phyloP scores from a whole-genome alignment of 1,139 yeast species.

The Groenewaldozyma auringiensis region DNA sequence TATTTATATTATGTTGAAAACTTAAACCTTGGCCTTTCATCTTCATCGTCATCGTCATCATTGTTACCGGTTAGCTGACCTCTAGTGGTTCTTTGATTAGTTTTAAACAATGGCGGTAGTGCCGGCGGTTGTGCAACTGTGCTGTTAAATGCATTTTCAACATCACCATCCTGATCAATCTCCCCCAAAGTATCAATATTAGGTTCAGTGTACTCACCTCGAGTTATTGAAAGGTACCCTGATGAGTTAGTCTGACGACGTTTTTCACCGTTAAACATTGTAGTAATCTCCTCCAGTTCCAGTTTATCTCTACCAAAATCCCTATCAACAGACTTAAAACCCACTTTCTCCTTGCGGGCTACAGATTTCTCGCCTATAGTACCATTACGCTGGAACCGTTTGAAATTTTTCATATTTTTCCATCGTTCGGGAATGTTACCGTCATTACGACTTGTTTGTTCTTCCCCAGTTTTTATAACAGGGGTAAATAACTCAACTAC shows the following conservation, averaged over 20 bases:
- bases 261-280: background rate
- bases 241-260: background rate
- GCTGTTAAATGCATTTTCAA: background rate
- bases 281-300: background rate
- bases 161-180: background rate
- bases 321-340: background rate
- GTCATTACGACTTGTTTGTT: background rate
- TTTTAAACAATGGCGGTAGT: background rate
- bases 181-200: background rate
- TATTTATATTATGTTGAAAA: constrained; percentile 6
- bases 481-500: constrained; percentile 10
- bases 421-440: constrained; percentile 5
- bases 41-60: constrained; percentile 15
- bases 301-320: background rate
- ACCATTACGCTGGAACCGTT: constrained; percentile 5
- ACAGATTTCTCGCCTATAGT: too few relatives aligned
- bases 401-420: constrained; percentile 10
- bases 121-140: background rate
- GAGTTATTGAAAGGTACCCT: background rate
- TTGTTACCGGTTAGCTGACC: background rate
- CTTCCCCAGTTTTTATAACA: background rate
- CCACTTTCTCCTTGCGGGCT: background rate
- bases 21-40: constrained; percentile 13
- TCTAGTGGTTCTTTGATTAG: background rate
- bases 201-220: background rate